Evolutionary conservation across 768 basidiomycete species (phyloP), one percentile per base, ranked within the genome.

Genomic region (Filobasidium wieringae): DNA sequence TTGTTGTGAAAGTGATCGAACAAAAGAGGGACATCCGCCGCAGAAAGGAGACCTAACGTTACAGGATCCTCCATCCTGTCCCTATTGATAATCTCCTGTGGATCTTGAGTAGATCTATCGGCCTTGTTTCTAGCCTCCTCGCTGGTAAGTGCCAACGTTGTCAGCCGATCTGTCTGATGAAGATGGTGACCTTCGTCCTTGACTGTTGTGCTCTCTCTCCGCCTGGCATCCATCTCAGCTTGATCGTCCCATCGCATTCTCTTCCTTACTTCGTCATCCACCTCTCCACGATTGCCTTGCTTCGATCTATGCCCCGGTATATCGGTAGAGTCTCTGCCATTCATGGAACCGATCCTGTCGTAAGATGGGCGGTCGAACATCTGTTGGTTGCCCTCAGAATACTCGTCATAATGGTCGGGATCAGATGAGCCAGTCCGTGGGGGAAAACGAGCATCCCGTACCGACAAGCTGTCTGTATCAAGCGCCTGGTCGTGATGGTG

Each of bases 41-140:
- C 32, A n/a, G 36, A 32, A 1, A 65, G n/a, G 15, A 65, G 32
- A 11, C 59, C 59, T 36, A 62, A 17, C 9, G 43, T 53, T 22
- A 65, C 47, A 15, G 64, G 64, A 58, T 63, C 61, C 30, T 62
- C 64, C 61, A 59, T 55, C 33, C 53, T 47, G 24, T 47, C 22
- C 24, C 31, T 22, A 53, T n/a, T n/a, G 19, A 17, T 15, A 8
- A 12, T 7, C n/a, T 53, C 32, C 17, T 32, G 52, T 14, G 12
- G 9, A 17, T n/a, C n/a, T 32, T 32, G 32, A 26, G 29, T 14
- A 22, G 22, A 29, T 51, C n/a, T 31, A n/a, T 9, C n/a, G 15
- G 24, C 50, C 29, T 14, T 31, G 31, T 9, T 47, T 17, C 43
- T 26, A 9, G 43, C 43, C 9, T 31, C 29, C 50, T n/a, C n/a